These are phyloP conservation scores for Tinospora cordifolia DNA, from an alignment of 164 flowering plant genomes.

Conservation along the genomic window DNA sequence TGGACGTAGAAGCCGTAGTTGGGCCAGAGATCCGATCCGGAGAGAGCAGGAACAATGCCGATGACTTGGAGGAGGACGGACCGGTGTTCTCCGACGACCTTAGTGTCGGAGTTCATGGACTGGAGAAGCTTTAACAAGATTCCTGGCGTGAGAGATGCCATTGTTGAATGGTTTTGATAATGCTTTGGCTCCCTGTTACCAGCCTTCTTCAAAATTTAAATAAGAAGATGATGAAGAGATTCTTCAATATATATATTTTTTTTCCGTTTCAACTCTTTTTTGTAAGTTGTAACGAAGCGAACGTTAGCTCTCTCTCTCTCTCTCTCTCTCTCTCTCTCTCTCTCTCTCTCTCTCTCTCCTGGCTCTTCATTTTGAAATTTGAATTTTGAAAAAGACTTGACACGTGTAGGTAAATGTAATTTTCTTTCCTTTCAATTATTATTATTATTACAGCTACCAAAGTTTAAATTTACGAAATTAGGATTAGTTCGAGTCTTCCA, in stretches of 20 bases:
- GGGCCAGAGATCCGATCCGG: conserved; percentile 60
- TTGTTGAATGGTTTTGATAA: conserved; percentile 11
- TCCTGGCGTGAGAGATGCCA: conserved; percentile 85
- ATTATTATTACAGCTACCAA: no score
- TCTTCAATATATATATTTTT: background rate
- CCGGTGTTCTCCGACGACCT: conserved; percentile 77
- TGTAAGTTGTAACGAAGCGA: background rate
- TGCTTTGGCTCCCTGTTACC: no score
- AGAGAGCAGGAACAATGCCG: conserved; percentile 77
- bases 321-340: no score
- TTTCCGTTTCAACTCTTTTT: background rate
- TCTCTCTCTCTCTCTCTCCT: no score
- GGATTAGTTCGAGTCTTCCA: no score
- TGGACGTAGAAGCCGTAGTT: conserved; percentile 78
- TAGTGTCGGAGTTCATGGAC: conserved; percentile 59
- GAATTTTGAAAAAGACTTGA: background rate
- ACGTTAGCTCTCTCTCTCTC: background rate
- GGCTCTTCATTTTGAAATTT: background rate
- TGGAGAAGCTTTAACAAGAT: conserved; percentile 84
- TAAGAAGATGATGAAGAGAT: no score
- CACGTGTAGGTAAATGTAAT: no score
- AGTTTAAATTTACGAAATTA: no score
- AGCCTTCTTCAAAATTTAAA: no score
- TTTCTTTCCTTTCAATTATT: no score
- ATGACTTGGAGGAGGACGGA: conserved; percentile 75